Base-by-base conservation (phyloP, 805 yeast species). In the Metschnikowia koreensis region DNA sequence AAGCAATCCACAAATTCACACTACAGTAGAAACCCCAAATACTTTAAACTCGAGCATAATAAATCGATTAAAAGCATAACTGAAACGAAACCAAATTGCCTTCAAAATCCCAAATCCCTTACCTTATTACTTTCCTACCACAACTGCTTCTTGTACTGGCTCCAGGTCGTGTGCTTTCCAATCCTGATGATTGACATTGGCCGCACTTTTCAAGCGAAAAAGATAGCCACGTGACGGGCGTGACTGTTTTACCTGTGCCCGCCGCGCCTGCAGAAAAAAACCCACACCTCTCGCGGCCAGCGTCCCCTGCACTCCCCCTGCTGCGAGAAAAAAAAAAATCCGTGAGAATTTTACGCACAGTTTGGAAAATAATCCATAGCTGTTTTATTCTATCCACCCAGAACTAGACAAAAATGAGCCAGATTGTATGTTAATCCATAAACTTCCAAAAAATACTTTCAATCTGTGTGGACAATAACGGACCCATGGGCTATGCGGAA, bases 351-450 rank as follows among this genome's bases (percentile, higher is more conserved):
- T 58, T 59, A 58, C 60, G 55, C 55, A 55, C 52, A 49, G 49
- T 56, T 40, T 46, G 48, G 53, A 50, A 55, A 57, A 59, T 55
- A 57, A 48, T 44, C 52, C 62, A 56, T 57, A 58, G 62, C 56
- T 59, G 60, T 57, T 59, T 57, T 56, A 59, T 57, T 57, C 62
- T 55, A 57, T 58, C 48, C 54, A 50, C 56, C 55, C 55, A 54
- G 56, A 58, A 52, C 60, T 53, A 58, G 61, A 53, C 59, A 63
- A 59, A 49, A 62, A 66, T 66, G 70, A 66, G 70, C 63, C 66
- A 63, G 59, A 55, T 64, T 60, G 73, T 69, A 69, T 68, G 73
- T 68, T 46, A 41, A 28, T 34, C 34, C 40, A 22, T 17, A 15
- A 9, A 13, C 50, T 15, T 15, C 29, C 22, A 13, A 31, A 31